A percentile compares a stretch with the other conserved stretches of the same genome.
These are phyloP conservation scores for Astrocystis sublimbata DNA, from an alignment of 495 filamentous ascomycete species.

Conservation along the genomic window DNA sequence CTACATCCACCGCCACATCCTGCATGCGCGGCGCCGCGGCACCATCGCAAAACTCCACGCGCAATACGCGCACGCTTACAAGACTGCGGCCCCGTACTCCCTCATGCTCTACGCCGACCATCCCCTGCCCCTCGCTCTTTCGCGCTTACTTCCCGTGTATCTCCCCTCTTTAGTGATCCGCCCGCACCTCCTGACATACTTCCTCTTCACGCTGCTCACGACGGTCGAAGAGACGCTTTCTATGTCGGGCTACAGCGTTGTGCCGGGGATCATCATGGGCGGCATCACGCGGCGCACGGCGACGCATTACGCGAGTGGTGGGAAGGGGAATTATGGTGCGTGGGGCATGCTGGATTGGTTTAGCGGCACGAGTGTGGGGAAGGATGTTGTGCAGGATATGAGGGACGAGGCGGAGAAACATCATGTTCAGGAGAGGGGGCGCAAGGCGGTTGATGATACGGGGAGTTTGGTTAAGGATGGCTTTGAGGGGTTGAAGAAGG, in stretches of 20 bases:
- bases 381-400: slow-evolving; percentile 57
- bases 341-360: slow-evolving; percentile 80
- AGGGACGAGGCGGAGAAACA: slow-evolving; percentile 61
- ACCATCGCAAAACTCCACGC: slow-evolving; percentile 50
- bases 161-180: slow-evolving; percentile 63
- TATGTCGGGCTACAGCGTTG: slow-evolving; percentile 72
- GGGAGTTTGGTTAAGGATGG: slow-evolving; percentile 38
- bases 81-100: slow-evolving; percentile 60
- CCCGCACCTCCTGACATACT: slow-evolving; percentile 79
- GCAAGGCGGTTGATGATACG: slow-evolving; percentile 39
- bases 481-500: slow-evolving; percentile 36
- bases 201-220: slow-evolving; percentile 64
- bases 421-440: slow-evolving; percentile 50
- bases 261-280: slow-evolving; percentile 74
- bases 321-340: slow-evolving; percentile 72
- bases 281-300: slow-evolving; percentile 74
- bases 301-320: slow-evolving; percentile 60
- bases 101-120: slow-evolving; percentile 71
- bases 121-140: slow-evolving; percentile 69
- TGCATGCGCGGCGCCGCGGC: slow-evolving; percentile 59
- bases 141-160: slow-evolving; percentile 71
- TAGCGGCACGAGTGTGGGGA: slow-evolving; percentile 64
- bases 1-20: slow-evolving; percentile 67
- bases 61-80: slow-evolving; percentile 62
- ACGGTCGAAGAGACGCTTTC: slow-evolving; percentile 77